phyloP scores from a whole-genome alignment of 2,329 filamentous ascomycete species.

The Microdochium trichocladiopsis region DNA sequence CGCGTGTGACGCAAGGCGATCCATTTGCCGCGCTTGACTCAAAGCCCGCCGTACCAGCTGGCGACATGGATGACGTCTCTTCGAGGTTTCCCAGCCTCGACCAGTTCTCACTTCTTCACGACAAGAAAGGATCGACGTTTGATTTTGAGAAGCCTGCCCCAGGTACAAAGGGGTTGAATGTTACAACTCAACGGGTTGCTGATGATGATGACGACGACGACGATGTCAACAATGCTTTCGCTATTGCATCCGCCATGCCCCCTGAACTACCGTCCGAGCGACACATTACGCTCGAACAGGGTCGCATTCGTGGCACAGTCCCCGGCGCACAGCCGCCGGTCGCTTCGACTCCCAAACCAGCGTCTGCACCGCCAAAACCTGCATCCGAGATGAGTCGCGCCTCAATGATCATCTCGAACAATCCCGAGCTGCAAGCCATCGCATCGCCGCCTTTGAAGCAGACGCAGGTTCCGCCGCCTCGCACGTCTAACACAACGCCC shows the following conservation, averaged over 20 bases:
- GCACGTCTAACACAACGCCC: neutral
- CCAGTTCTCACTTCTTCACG: conserved; percentile 85
- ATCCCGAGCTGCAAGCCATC: conserved; percentile 54
- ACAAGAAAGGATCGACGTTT: conserved; percentile 69
- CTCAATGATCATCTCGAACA: conserved; percentile 56
- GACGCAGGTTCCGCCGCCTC: neutral
- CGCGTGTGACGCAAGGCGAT: conserved; percentile 64
- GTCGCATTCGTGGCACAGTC: neutral
- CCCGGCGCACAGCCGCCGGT: conserved; percentile 19
- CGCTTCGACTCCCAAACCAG: conserved; percentile 20
- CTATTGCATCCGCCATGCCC: conserved; percentile 27
- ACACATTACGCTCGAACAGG: neutral
- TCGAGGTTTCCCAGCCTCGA: conserved; percentile 84
- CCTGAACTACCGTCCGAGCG: conserved; percentile 15
- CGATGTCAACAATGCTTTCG: conserved; percentile 49
- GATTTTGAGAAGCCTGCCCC: conserved; percentile 63
- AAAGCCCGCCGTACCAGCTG: conserved; percentile 31
- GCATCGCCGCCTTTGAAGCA: conserved; percentile 33
- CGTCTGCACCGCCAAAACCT: conserved; percentile 32
- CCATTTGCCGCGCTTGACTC: conserved; percentile 88
- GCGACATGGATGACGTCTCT: conserved; percentile 71
- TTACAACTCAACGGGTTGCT: conserved; percentile 59
- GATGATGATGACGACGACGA: conserved; percentile 81
- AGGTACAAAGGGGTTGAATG: conserved; percentile 36
- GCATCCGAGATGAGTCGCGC: conserved; percentile 46